phyloP scores from a whole-genome alignment of 169 alveolate species.

The Plasmodium billcollinsi region DNA sequence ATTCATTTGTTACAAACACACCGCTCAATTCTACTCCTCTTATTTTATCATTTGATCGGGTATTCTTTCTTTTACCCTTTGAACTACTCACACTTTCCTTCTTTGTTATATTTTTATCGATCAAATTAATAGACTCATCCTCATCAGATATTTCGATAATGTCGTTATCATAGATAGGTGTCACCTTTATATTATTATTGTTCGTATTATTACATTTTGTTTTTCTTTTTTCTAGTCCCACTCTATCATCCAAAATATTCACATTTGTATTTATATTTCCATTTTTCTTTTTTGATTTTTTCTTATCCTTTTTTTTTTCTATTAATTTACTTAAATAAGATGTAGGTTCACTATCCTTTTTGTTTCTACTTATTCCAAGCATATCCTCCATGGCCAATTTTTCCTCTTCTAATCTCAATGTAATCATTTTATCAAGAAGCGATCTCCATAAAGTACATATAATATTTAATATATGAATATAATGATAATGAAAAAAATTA shows the following conservation, averaged over 20 bases:
- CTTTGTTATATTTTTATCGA: slow-evolving; percentile 11
- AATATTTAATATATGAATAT: slow-evolving; percentile 74
- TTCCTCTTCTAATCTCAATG: slow-evolving; percentile 60
- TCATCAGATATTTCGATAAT: slow-evolving; percentile 74
- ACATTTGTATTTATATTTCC: slow-evolving; percentile 1
- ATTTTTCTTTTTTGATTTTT: slow-evolving; percentile 13
- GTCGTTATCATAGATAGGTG: slow-evolving; percentile 1
- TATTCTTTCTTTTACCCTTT: slow-evolving; percentile 19
- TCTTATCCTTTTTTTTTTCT: slow-evolving; percentile 36
- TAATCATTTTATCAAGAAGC: slow-evolving; percentile 66
- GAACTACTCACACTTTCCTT: slow-evolving; percentile 7
- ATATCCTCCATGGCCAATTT: background rate
- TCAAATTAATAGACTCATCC: background rate
- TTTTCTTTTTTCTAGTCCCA: background rate
- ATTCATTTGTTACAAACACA: too few relatives aligned
- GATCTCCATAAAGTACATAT: slow-evolving; percentile 77
- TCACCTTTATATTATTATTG: slow-evolving; percentile 1
- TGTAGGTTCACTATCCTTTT: background rate
- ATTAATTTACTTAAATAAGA: slow-evolving; percentile 59
- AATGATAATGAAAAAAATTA: slow-evolving; percentile 71
- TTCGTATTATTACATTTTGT: background rate
- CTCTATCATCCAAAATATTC: background rate
- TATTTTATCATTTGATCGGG: background rate
- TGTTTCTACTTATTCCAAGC: slow-evolving; percentile 5
- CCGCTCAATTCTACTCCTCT: background rate